These are phyloP conservation scores for Leucocoprinus gongylophorus DNA, from an alignment of 1,284 basidiomycete species.

Conservation along the genomic window DNA sequence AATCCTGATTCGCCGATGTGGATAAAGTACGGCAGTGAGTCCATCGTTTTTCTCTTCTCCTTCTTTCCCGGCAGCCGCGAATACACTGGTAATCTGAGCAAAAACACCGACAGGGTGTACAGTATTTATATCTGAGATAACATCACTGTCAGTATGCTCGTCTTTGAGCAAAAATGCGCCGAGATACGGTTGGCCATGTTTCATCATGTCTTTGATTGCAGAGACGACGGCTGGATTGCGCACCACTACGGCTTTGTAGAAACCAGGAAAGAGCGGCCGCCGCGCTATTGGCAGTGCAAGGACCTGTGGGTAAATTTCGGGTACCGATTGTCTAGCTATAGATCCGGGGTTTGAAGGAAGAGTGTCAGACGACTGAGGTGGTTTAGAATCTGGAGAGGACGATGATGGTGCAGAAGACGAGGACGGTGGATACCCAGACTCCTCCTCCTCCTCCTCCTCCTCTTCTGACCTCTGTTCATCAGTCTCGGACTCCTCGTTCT, in stretches of 20 bases:
- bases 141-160: constrained; percentile 87
- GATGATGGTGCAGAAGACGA: neutral
- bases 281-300: constrained; percentile 95
- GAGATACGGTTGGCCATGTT: constrained; percentile 94
- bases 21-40: constrained; percentile 92
- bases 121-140: constrained; percentile 83
- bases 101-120: constrained; percentile 96
- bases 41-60: constrained; percentile 74
- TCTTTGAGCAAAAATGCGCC: constrained; percentile 98
- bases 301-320: constrained; percentile 89
- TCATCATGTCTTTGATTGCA: constrained; percentile 95
- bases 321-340: constrained; percentile 78
- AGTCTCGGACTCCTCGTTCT: neutral
- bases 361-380: constrained; percentile 4
- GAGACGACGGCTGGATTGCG: constrained; percentile 88
- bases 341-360: constrained; percentile 40
- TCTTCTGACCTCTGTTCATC: neutral
- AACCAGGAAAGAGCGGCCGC: constrained; percentile 93
- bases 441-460: neutral
- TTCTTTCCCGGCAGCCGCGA: constrained; percentile 60
- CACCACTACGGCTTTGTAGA: constrained; percentile 96
- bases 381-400: neutral
- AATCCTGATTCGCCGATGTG: constrained; percentile 88
- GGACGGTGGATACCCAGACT: neutral
- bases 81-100: constrained; percentile 95